Evolutionary conservation across 495 filamentous ascomycete species (phyloP).

Genomic region (Tricharina praecox): DNA sequence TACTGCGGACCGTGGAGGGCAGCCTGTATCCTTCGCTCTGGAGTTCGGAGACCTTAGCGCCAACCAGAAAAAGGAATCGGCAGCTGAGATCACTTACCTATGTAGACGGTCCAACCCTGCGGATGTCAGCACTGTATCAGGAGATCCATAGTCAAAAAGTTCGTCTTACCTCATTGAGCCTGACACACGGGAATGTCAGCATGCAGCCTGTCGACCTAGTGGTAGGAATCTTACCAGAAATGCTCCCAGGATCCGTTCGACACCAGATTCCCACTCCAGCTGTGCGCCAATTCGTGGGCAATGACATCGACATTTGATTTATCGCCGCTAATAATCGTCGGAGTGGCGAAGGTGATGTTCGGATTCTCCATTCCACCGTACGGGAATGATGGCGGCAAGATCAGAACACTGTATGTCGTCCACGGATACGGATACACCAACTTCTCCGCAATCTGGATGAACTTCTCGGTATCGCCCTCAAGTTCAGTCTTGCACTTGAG

Average conservation of each 20-base stretch:
- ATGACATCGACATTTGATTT: conserved; percentile 92
- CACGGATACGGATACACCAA: conserved; percentile 45
- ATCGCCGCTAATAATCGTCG: conserved; percentile 80
- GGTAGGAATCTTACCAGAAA: no score
- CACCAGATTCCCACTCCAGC: conserved; percentile 87
- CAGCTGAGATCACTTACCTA: neutral
- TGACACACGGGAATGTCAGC: no score
- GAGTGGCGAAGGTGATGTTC: conserved; percentile 82
- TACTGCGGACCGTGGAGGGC: conserved; percentile 60
- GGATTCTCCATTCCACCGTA: conserved; percentile 87
- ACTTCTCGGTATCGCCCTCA: conserved; percentile 74
- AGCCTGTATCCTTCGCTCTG: conserved; percentile 62
- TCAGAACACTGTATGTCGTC: conserved; percentile 86
- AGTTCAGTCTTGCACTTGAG: conserved; percentile 75
- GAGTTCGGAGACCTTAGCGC: no score
- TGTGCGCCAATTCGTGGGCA: conserved; percentile 82
- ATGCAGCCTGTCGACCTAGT: no score
- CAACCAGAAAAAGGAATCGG: no score
- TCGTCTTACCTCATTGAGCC: conserved; percentile 49
- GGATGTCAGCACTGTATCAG: no score
- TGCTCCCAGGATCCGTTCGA: conserved; percentile 88
- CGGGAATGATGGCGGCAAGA: conserved; percentile 60
- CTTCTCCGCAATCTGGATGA: conserved; percentile 69
- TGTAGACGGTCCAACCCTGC: conserved; percentile 30
- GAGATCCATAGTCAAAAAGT: no score